Evolutionary conservation across 2,329 filamentous ascomycete species (phyloP), one percentile per base, ranked within the genome.

Genomic region (Paraconiothyrium sp.): DNA sequence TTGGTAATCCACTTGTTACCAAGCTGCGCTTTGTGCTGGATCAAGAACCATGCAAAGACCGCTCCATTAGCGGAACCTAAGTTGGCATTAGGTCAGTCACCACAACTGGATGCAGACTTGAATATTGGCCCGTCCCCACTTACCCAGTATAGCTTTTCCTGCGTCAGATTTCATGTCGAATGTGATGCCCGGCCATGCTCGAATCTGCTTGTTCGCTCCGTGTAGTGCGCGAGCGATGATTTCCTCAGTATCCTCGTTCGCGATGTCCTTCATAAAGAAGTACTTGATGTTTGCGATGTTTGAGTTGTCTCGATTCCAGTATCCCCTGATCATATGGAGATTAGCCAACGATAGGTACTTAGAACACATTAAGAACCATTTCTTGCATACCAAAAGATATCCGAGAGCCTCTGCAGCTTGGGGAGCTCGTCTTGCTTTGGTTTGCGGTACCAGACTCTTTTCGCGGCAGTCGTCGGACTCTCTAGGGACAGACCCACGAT

Each of bases 31-130:
- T 72, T 72, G 41, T 67, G 66, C 52, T 67, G 64, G 34, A 71
- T 60, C 1, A 72, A 52, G 6, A 71, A 70, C 43, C 67, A 72
- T 3, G 67, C 70, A 55, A 72, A 71, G 0, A 61, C 60, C 0
- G 65, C 66, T 11, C 65, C 69, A 35, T 71, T 71, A 1, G 60
- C 66, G 9, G 65, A 67, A 4, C 63, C 67, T 69, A 11, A 20
- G 22, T 7, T 32, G 24, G 13, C 2, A 24, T 34, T 35, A 34
- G 8, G 32, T 20, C 35, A 27, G 9, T 13, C 10, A 4, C n/a
- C 20, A 46, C 14, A 11, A 3, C 35, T 37, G 20, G 11, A 46
- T 11, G 4, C 14, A 46, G 6, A 51, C 27, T 4, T 11, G 4
- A 4, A 27, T n/a, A 14, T 30, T 16, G 10, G 48, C n/a, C 30